Evolutionary conservation across 2,329 filamentous ascomycete genomes (phyloP), one percentile per base, ranked within the genome.

Genomic region (Botrytis deweyae): DNA sequence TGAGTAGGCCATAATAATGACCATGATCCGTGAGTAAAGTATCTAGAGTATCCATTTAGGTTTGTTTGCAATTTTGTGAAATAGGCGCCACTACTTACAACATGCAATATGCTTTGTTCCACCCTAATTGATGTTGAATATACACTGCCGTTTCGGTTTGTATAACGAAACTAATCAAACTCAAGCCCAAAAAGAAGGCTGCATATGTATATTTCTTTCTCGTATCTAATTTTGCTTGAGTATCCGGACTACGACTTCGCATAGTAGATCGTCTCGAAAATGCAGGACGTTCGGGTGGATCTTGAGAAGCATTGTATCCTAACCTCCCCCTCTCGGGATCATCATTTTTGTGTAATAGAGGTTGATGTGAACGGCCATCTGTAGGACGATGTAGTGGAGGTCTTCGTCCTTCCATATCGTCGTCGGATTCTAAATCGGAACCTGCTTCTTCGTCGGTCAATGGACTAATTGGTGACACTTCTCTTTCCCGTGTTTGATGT

Each of bases 41-140:
- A 92, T 62, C 88, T 90, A 78, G 10, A 20, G 12, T 2, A 61
- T 16, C n/a, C 46, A 75, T 75, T 76, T 58, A 67, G 61, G 68
- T 59, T 46, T 42, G 25, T 42, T 58, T 58, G n/a, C 4, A 5
- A 10, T 40, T 20, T 55, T 42, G 14, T 63, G 29, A 8, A 4
- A 59, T 29, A 33, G 36, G 33, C n/a, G 38, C 18, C 16, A 46
- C 46, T 46, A 82, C 84, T 84, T 84, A 98, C 87, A 99, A 89
- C 96, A 99, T 99, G 86, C 94, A 97, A 85, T 98, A 99, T n/a
- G 96, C 93, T 85, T 99, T 99, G 84, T 97, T 90, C 96, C 96
- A 99, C 76, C 92, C 90, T 76, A 98, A 84, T 75, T 96, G 91
- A 82, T 95, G 91, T 84, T 98, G 95, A 75, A 99, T 96, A 84